Percentiles rank a stretch among this genome's conserved stretches.
Evolutionary conservation across 2,329 filamentous ascomycete species (phyloP).

Genomic region (Aspergillus floridensis): DNA sequence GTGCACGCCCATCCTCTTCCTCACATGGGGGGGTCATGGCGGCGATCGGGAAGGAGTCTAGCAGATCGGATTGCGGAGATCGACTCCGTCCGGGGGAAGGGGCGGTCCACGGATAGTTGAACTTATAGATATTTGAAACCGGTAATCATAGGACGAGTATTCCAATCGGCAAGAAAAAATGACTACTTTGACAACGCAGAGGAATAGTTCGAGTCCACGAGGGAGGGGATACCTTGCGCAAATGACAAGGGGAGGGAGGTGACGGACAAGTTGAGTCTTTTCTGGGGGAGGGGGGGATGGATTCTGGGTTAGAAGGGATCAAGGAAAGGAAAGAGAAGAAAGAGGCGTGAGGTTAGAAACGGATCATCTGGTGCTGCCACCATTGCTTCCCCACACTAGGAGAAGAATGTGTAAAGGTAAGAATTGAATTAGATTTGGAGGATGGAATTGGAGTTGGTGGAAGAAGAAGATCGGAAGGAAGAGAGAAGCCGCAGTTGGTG

Average conservation of each 20-base stretch:
- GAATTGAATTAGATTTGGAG: too few species aligned
- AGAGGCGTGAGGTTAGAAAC: not conserved
- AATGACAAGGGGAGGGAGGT: not conserved
- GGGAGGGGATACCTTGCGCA: not conserved
- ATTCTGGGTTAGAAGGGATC: not conserved
- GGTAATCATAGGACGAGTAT: not conserved
- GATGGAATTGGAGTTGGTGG: too few species aligned
- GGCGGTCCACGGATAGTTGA: not conserved
- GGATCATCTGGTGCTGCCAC: not conserved
- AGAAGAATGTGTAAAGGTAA: too few species aligned
- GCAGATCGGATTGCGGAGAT: slow-evolving; percentile 8
- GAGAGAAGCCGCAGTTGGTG: too few species aligned
- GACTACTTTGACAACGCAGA: not conserved
- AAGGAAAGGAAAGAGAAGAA: not conserved
- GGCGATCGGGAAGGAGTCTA: not conserved
- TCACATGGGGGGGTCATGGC: slow-evolving; percentile 7
- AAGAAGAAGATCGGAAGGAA: too few species aligned
- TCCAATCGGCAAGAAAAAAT: too few species aligned
- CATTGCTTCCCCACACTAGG: not conserved
- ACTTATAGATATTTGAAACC: not conserved
- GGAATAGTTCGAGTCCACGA: not conserved
- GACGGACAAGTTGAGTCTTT: not conserved
- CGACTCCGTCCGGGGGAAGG: not conserved
- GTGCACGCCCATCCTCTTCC: not conserved
- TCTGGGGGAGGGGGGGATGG: not conserved